Percentiles rank a stretch among this genome's conserved stretches.
Conservation (phyloP, 768 basidiomycete genomes). For the Lyophyllum atratum region DNA sequence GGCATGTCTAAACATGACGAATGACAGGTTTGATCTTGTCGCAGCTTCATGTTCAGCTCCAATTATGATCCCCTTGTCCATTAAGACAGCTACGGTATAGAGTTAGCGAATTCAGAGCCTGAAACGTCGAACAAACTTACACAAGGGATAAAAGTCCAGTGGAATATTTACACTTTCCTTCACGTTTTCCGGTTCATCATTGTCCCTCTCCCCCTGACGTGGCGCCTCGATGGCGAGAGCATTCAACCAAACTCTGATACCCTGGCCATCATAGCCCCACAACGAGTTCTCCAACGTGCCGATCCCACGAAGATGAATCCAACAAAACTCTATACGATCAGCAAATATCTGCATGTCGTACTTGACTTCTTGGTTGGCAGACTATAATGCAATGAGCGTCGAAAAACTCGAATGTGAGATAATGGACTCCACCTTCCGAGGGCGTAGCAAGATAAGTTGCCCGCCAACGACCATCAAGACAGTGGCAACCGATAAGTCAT, state of each 20-base stretch:
- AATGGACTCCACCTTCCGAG: slow-evolving; percentile 65
- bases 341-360: slow-evolving; percentile 98
- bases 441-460: slow-evolving; percentile 84
- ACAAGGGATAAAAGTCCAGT: slow-evolving; percentile 94
- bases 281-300: slow-evolving; percentile 93
- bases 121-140: slow-evolving; percentile 46
- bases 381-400: slow-evolving; percentile 39
- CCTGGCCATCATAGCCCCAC: slow-evolving; percentile 94
- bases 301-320: slow-evolving; percentile 96
- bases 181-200: slow-evolving; percentile 49
- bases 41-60: slow-evolving; percentile 91
- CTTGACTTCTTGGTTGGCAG: slow-evolving; percentile 84
- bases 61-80: slow-evolving; percentile 99
- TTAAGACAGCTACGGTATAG: slow-evolving; percentile 74
- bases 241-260: slow-evolving; percentile 93
- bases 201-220: slow-evolving; percentile 29
- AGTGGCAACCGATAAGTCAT: slow-evolving; percentile 91
- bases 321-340: slow-evolving; percentile 97
- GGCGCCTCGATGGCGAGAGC: slow-evolving; percentile 85
- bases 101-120: slow-evolving; percentile 5
- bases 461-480: slow-evolving; percentile 96
- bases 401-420: background rate
- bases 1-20: slow-evolving; percentile 88
- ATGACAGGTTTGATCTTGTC: slow-evolving; percentile 73
- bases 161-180: slow-evolving; percentile 93